These are phyloP conservation scores for Chaetomium cochliodes DNA, from an alignment of 495 filamentous ascomycete species.

Conservation along the genomic window DNA sequence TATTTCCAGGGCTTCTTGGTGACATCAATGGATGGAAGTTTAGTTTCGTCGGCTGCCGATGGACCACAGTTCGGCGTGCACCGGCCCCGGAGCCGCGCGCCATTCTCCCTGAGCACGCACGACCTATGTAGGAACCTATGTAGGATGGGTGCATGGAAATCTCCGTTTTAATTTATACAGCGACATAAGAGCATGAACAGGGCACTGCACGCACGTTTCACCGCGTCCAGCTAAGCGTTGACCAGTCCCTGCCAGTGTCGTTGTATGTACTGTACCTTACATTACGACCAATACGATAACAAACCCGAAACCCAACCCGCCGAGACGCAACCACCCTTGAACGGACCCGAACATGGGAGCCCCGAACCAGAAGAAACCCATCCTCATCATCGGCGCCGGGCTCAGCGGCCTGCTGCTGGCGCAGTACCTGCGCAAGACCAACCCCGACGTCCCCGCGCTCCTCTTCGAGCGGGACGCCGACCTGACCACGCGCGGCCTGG, in stretches of 20 bases:
- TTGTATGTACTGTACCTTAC: too few species aligned
- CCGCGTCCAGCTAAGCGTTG: not conserved
- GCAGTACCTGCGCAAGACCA: conserved; percentile 51
- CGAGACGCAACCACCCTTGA: not conserved
- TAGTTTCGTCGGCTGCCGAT: not conserved
- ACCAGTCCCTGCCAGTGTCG: not conserved
- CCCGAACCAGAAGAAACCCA: conserved; percentile 22
- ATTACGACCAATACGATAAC: conserved; percentile 11
- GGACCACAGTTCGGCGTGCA: conserved; percentile 2
- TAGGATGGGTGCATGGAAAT: not conserved
- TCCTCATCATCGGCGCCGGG: conserved; percentile 58
- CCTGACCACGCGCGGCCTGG: conserved; percentile 46
- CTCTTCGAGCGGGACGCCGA: conserved; percentile 57
- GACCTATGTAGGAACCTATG: not conserved
- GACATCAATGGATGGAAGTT: conserved; percentile 5
- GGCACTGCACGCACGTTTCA: not conserved
- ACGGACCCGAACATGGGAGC: conserved; percentile 6
- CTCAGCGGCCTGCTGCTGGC: conserved; percentile 60
- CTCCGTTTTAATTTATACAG: not conserved
- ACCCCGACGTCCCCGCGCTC: conserved; percentile 36
- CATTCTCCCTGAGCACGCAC: not conserved
- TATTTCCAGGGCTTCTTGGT: not conserved
- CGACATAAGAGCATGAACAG: conserved; percentile 1
- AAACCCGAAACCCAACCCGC: not conserved
- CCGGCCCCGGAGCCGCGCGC: not conserved